A percentile compares a stretch with the other conserved stretches of the same genome.
phyloP scores from a whole-genome alignment of 176 grass and related monocot species.

The Neostapfia colusana region DNA sequence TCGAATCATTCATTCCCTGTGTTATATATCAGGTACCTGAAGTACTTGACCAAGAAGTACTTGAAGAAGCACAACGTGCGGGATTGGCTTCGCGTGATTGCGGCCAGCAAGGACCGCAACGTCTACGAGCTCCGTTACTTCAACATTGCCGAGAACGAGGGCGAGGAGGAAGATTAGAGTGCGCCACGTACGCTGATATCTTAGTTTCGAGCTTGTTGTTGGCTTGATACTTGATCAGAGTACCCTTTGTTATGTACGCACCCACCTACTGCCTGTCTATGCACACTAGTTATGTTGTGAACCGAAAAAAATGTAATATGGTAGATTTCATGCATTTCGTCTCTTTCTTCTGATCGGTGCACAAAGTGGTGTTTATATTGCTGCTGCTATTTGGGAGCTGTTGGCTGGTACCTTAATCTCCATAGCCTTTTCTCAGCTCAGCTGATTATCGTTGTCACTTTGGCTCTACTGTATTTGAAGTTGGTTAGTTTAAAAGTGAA shows the following conservation, averaged over 20 bases:
- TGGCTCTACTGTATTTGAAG: background rate
- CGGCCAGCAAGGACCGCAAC: slow-evolving; percentile 74
- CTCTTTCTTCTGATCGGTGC: background rate
- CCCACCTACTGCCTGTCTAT: background rate
- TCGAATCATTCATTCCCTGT: background rate
- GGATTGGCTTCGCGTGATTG: slow-evolving; percentile 83
- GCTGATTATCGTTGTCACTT: background rate
- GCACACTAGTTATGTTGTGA: background rate
- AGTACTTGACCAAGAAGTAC: slow-evolving; percentile 95
- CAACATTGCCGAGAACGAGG: slow-evolving; percentile 88
- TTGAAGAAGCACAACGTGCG: slow-evolving; percentile 91
- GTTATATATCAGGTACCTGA: slow-evolving; percentile 65
- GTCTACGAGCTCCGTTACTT: slow-evolving; percentile 83
- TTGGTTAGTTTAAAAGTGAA: no score
- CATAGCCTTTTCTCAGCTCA: background rate
- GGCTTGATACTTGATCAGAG: slow-evolving; percentile 44
- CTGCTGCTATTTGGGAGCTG: background rate
- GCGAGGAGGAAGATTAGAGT: slow-evolving; percentile 82
- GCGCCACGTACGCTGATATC: slow-evolving; percentile 6
- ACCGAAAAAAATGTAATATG: background rate
- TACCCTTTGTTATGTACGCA: slow-evolving; percentile 40
- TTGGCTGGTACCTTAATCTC: background rate
- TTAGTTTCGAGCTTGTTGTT: slow-evolving; percentile 45
- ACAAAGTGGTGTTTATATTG: background rate
- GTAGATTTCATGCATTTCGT: background rate